Base-by-base conservation (phyloP, 345 rosid species). In the Adansonia digitata region DNA sequence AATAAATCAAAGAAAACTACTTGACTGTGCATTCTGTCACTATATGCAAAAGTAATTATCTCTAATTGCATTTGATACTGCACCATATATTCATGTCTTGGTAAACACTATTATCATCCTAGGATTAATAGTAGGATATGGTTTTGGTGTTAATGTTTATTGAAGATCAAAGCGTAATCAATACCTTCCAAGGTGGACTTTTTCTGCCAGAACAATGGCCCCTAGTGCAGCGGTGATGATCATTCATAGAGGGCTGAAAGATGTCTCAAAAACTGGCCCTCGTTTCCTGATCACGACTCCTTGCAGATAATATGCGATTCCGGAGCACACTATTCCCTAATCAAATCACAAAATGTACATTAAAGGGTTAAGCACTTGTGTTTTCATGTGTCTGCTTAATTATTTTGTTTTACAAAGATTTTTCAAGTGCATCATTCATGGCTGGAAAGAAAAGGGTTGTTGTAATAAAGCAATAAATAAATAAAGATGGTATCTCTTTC, bases 241-340 rank as follows among this genome's bases (percentile, higher is more conserved):
- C 87, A 90, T 92, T 80, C 97, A 88, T 1, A 94, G 86, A n/a
- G 98, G 98, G 79, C 90, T 89, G 76, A 91, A 94, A 42, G 97
- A 78, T 35, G 98, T 89, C 11, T 85, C 87, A 56, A 94, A 94
- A n/a, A 94, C 97, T 7, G 97, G 98, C 51, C 98, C 98, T 75
- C 88, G 74, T 70, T 87, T 84, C 77, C 78, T 88, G 55, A 82
- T 88, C 31, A 92, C 95, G 6, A 90, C 76, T 35, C 88, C 95
- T 88, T 94, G 98, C 59, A 91, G 81, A 75, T 88, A 94, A 74
- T 86, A 94, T 29, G 98, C 94, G 13, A 88, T 69, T 68, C 97
- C 97, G 59, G 98, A 94, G 85, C 97, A 91, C 29, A 92, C 85
- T 72, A 94, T 82, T 20, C 98, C 98, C 98, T 94, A 65, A 12